A percentile compares a stretch with the other conserved stretches of the same genome.
phyloP scores from a whole-genome alignment of 2,329 filamentous ascomycete genomes.

The Myriangium duriaei region DNA sequence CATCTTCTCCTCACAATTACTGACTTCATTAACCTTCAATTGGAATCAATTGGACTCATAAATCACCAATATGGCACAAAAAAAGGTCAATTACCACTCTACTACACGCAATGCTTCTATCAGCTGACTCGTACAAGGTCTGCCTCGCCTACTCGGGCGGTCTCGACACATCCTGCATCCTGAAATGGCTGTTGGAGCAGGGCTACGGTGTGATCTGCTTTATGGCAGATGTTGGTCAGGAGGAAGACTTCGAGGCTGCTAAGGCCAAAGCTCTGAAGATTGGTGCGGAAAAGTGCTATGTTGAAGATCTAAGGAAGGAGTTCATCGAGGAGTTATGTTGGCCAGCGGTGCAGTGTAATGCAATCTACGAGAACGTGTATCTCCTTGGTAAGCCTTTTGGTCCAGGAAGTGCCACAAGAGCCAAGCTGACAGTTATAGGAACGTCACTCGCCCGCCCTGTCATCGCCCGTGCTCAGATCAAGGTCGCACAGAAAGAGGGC shows the following conservation, averaged over 20 bases:
- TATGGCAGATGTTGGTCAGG: constrained; percentile 50
- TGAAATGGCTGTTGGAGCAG: constrained; percentile 37
- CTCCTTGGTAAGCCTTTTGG: constrained; percentile 34
- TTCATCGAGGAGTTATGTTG: constrained; percentile 74
- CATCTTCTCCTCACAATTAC: not conserved
- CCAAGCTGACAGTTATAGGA: constrained; percentile 3
- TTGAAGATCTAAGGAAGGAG: constrained; percentile 52
- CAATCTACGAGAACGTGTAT: constrained; percentile 40
- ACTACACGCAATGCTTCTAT: not conserved
- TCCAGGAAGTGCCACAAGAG: too few species aligned
- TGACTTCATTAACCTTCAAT: not conserved
- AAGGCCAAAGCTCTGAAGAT: constrained; percentile 60
- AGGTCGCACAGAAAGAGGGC: constrained; percentile 50
- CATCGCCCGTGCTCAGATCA: constrained; percentile 55
- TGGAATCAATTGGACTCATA: not conserved
- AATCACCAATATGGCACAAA: constrained; percentile 11
- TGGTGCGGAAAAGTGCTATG: constrained; percentile 52
- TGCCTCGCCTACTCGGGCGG: constrained; percentile 42
- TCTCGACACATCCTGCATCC: constrained; percentile 47
- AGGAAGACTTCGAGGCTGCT: constrained; percentile 61
- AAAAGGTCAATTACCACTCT: constrained; percentile 9
- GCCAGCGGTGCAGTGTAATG: constrained; percentile 55
- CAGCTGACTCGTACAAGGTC: constrained; percentile 18
- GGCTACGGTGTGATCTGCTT: constrained; percentile 53
- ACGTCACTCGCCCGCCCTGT: constrained; percentile 52